phyloP scores from a whole-genome alignment of 1,284 basidiomycete genomes.

The Ustilago curta region DNA sequence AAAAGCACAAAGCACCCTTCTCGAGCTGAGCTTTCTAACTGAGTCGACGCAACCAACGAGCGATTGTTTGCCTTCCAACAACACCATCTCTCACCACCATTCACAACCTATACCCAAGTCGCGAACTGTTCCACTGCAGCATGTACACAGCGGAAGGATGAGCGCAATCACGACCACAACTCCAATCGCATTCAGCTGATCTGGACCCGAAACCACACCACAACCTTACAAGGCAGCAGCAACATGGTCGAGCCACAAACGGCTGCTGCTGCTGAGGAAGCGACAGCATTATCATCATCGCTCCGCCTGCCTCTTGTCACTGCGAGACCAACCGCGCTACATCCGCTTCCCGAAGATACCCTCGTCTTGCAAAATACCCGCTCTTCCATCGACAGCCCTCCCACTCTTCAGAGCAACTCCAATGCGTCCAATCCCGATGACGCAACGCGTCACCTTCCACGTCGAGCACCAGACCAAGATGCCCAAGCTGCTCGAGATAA shows the following conservation, averaged over 20 bases:
- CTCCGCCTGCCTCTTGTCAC: constrained; percentile 4
- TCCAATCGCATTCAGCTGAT: background rate
- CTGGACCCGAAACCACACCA: background rate
- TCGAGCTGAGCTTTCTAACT: background rate
- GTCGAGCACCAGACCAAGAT: constrained; percentile 32
- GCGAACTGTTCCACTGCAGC: background rate
- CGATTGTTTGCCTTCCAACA: background rate
- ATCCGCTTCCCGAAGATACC: constrained; percentile 33
- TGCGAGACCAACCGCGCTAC: constrained; percentile 34
- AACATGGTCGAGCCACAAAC: background rate
- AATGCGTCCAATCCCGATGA: background rate
- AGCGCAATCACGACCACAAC: background rate
- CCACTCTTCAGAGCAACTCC: background rate
- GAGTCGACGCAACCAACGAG: too few relatives aligned
- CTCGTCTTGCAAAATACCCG: constrained; percentile 39
- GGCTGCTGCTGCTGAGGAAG: background rate
- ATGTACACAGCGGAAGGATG: background rate
- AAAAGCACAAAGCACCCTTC: background rate
- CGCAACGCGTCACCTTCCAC: constrained; percentile 11
- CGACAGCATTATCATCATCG: constrained; percentile 7
- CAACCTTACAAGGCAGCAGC: too few relatives aligned
- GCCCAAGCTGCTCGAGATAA: constrained; percentile 43
- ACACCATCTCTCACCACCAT: constrained; percentile 3
- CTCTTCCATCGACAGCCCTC: constrained; percentile 23
- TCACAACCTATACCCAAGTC: background rate